These are phyloP conservation scores for Mycena maculata DNA, from an alignment of 768 basidiomycete species.

Conservation along the genomic window DNA sequence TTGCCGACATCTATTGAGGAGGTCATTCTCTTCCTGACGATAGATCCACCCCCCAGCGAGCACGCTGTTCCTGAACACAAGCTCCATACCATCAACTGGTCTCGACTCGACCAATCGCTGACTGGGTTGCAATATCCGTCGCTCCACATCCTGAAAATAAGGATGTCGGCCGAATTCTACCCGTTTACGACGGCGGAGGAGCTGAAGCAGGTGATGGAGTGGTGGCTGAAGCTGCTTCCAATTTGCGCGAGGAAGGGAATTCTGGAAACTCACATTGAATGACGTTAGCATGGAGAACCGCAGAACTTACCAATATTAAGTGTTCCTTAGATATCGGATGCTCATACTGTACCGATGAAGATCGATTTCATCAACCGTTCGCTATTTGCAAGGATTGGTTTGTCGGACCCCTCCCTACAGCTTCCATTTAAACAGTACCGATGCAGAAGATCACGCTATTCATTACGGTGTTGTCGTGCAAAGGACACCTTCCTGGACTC, in stretches of 20 bases:
- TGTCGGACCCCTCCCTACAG: too few relatives aligned
- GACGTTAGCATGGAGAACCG: too few relatives aligned
- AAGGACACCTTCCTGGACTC: too few relatives aligned
- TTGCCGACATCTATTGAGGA: conserved; percentile 6
- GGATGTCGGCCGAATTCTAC: too few relatives aligned
- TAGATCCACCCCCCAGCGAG: neutral
- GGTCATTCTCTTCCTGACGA: neutral
- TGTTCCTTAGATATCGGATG: too few relatives aligned
- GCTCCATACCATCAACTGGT: conserved; percentile 1
- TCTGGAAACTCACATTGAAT: neutral
- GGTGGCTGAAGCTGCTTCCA: neutral
- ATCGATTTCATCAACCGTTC: too few relatives aligned
- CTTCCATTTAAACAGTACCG: too few relatives aligned
- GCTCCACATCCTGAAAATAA: neutral
- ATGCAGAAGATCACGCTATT: too few relatives aligned
- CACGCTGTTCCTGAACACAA: neutral
- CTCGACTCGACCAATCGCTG: neutral
- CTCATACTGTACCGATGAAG: too few relatives aligned
- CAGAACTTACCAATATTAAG: too few relatives aligned
- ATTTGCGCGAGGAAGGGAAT: neutral
- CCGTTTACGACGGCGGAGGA: neutral
- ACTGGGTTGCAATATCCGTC: neutral
- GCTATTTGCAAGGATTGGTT: too few relatives aligned
- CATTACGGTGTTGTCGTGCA: too few relatives aligned
- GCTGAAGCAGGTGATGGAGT: neutral